Conservation (phyloP, 148 eudicot genomes). For the Heliamphora exappendiculata region DNA sequence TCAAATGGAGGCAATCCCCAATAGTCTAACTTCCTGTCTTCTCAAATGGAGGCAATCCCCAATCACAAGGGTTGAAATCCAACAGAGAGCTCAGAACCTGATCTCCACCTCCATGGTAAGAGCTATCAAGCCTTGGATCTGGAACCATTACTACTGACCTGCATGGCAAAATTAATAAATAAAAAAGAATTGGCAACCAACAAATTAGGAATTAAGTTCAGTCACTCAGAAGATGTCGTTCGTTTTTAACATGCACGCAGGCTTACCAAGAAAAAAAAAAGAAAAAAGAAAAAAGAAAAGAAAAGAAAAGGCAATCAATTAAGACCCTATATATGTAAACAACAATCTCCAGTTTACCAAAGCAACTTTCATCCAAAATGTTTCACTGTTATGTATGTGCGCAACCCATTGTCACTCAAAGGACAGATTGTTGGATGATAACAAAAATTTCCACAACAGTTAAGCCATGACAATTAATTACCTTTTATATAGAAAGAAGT, state of each 20-base stretch:
- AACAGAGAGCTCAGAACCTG: slow-evolving; percentile 59
- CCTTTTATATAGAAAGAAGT: too few relatives aligned
- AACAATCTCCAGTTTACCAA: neutral
- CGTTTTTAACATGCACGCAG: neutral
- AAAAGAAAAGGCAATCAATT: neutral
- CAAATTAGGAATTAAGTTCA: neutral
- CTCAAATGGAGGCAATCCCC: slow-evolving; percentile 80
- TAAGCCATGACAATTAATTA: too few relatives aligned
- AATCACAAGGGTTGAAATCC: slow-evolving; percentile 74
- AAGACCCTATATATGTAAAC: neutral
- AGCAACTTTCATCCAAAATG: neutral
- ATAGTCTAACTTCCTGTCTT: slow-evolving; percentile 25
- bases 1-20: slow-evolving; percentile 66
- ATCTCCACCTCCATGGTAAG: slow-evolving; percentile 53
- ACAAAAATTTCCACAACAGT: too few relatives aligned
- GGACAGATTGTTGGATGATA: too few relatives aligned
- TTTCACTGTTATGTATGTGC: neutral
- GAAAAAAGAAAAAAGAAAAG: neutral
- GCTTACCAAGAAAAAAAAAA: neutral
- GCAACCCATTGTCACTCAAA: neutral
- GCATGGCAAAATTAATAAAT: slow-evolving; percentile 23
- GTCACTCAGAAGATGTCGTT: neutral
- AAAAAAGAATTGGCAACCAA: neutral
- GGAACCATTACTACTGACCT: slow-evolving; percentile 94
- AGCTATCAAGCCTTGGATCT: slow-evolving; percentile 77